Evolutionary conservation across 202 grass and related monocot species (phyloP), one percentile per base, ranked within the genome.

Genomic region (Setaria italica): DNA sequence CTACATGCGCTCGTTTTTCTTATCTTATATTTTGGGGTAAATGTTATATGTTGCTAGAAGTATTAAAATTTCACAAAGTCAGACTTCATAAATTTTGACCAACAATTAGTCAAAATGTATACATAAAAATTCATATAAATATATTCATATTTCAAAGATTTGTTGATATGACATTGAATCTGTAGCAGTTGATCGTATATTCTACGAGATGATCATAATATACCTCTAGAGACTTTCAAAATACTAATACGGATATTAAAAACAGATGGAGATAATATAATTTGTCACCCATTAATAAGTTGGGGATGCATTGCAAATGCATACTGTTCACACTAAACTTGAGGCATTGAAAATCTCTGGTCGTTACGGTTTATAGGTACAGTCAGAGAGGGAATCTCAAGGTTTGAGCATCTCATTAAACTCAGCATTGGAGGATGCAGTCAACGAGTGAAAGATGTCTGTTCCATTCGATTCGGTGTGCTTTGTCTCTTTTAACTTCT

Each of bases 361-460:
- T 53, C 46, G 70, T 50, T 72, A 29, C 8, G 69, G 43, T 6
- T 58, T 58, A 10, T 46, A 29, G 57, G 41, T 15, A 60, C 11
- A 21, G 39, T 41, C 39, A 41, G 39, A 15, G 49, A 87, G 3
- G 41, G 79, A 87, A 77, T 77, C 71, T 82, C 6, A 57, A 85
- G 81, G 25, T 66, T 19, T 70, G 19, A 60, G 8, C 53, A 70
- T n/a, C 32, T 14, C 79, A 82, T 70, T 82, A 63, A 70, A 70
- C 48, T 56, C 50, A 11, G 30, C 72, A 77, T 77, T 50, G 85
- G 79, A 77, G 70, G 82, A 60, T 82, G 42, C 42, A 82, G 41
- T 25, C 50, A 73, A 62, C 78, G 72, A 85, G 62, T 14, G 70
- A 81, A 89, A 90, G 85, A 95, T 95, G 85, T 87, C 80, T 92